Conservation (phyloP, 805 yeast genomes). For the Yamadazyma kitorensis region DNA sequence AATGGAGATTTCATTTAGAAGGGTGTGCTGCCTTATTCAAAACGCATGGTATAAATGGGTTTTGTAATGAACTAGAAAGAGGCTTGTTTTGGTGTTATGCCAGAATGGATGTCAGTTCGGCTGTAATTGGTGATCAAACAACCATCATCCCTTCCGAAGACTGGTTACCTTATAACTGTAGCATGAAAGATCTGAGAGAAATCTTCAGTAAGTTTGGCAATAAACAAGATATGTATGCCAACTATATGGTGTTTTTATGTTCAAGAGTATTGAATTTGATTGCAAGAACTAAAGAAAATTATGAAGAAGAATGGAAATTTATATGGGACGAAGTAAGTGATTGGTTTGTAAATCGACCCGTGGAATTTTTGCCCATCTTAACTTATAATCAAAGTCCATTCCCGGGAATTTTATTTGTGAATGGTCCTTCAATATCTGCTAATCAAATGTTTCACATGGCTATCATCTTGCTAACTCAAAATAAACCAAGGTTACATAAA, state of each 20-base stretch:
- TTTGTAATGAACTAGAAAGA: constrained; percentile 30
- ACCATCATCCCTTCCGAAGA: constrained; percentile 31
- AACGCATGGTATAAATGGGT: constrained; percentile 37
- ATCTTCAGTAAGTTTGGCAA: constrained; percentile 18
- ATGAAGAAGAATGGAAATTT: constrained; percentile 36
- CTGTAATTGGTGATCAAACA: constrained; percentile 32
- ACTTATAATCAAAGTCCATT: constrained; percentile 32
- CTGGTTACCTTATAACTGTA: constrained; percentile 30
- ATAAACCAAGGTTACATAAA: constrained; percentile 36
- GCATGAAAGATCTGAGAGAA: constrained; percentile 19
- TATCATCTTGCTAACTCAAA: constrained; percentile 34
- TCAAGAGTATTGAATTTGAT: constrained; percentile 36
- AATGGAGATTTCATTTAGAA: constrained; percentile 39
- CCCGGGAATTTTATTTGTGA: constrained; percentile 33
- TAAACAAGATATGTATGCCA: constrained; percentile 35
- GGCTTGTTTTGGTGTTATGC: constrained; percentile 46
- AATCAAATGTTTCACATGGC: constrained; percentile 40
- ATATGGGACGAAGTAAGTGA: constrained; percentile 38
- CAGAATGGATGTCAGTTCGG: constrained; percentile 39
- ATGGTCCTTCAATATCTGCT: constrained; percentile 35
- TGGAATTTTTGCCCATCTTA: constrained; percentile 29
- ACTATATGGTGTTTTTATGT: constrained; percentile 37
- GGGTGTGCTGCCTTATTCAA: constrained; percentile 33
- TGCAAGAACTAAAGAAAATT: constrained; percentile 15
- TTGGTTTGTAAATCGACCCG: constrained; percentile 38